These are phyloP conservation scores for Flaveria floridana DNA, from an alignment of 140 eudicot species.

Conservation along the genomic window DNA sequence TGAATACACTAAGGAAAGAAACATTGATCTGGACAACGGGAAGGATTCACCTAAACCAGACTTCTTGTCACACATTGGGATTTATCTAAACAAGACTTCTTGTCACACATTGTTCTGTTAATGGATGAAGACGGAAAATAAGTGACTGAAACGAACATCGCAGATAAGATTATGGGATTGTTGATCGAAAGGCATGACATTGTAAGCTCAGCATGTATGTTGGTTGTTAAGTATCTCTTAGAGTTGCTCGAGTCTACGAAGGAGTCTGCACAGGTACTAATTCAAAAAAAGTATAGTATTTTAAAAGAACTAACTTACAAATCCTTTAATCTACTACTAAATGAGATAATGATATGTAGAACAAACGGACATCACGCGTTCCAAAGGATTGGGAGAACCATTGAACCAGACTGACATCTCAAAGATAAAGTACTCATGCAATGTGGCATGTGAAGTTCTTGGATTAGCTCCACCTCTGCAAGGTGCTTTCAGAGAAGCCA, in stretches of 20 bases:
- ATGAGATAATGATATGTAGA: not conserved
- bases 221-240: conserved; percentile 16
- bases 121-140: conserved; percentile 16
- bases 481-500: conserved; percentile 36
- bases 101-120: conserved; percentile 12
- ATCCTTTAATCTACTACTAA: too few relatives aligned
- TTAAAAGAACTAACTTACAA: too few relatives aligned
- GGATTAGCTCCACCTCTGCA: conserved; percentile 30
- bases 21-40: too few relatives aligned
- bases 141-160: not conserved
- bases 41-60: too few relatives aligned
- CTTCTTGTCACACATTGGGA: too few relatives aligned
- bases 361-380: conserved; percentile 31
- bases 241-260: conserved; percentile 17
- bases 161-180: conserved; percentile 2
- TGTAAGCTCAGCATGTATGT: not conserved
- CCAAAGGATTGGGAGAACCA: conserved; percentile 27
- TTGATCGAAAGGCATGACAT: conserved; percentile 11
- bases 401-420: conserved; percentile 29
- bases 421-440: conserved; percentile 38
- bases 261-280: conserved; percentile 18
- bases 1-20: too few relatives aligned
- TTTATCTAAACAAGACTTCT: not conserved
- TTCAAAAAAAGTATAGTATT: too few relatives aligned
- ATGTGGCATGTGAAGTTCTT: conserved; percentile 33